A percentile compares a stretch with the other conserved stretches of the same genome.
phyloP scores from a whole-genome alignment of 2,329 filamentous ascomycete genomes.

The Mycosphaerella sp. region DNA sequence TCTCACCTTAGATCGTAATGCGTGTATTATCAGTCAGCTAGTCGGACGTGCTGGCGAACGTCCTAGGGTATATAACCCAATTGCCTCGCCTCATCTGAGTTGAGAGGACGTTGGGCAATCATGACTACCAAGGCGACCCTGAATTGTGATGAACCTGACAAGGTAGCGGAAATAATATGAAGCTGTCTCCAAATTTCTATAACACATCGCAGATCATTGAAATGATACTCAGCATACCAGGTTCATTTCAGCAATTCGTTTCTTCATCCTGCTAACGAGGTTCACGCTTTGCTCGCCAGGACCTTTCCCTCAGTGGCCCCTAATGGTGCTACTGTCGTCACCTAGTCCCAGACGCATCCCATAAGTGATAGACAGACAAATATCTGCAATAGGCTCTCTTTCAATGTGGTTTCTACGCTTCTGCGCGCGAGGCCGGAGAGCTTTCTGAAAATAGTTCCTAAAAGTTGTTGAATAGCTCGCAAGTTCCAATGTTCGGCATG shows the following conservation, averaged over 20 bases:
- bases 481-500: neutral
- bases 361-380: neutral
- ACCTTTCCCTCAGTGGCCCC: neutral
- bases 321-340: neutral
- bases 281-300: neutral
- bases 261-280: neutral
- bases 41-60: too few species aligned
- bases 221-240: neutral
- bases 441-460: neutral
- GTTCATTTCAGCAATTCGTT: neutral
- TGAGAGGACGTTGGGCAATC: too few species aligned
- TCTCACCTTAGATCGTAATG: too few species aligned
- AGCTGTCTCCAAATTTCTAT: too few species aligned
- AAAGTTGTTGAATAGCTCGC: neutral
- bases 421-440: too few species aligned
- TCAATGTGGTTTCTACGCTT: neutral
- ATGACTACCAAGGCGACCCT: neutral
- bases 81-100: too few species aligned
- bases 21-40: too few species aligned
- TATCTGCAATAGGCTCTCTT: neutral
- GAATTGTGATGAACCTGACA: neutral
- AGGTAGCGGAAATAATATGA: too few species aligned
- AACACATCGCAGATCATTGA: neutral
- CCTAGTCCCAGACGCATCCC: neutral
- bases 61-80: too few species aligned